Percentiles rank a stretch among this genome's conserved stretches.
Conservation (phyloP, 176 grass and related monocot genomes). For the Luzula sylvatica region DNA sequence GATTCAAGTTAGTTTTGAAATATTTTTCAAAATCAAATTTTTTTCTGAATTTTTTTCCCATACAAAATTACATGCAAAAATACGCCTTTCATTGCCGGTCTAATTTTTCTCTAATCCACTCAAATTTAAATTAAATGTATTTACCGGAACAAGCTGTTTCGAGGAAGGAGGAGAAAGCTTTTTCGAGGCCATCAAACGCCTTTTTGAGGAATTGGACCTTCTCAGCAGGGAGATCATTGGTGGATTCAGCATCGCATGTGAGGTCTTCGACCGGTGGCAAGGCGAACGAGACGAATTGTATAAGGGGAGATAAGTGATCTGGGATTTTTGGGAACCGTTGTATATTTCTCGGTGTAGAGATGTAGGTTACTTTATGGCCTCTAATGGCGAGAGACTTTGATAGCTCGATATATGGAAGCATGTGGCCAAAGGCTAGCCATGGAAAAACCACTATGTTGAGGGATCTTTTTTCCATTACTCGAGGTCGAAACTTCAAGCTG, state of each 20-base stretch:
- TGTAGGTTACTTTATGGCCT: conserved; percentile 44
- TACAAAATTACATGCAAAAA: too few species aligned
- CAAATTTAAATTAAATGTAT: too few species aligned
- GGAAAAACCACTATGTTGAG: conserved; percentile 43
- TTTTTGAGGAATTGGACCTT: conserved; percentile 27
- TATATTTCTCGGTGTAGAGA: conserved; percentile 49
- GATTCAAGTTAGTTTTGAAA: too few species aligned
- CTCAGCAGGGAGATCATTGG: conserved; percentile 20
- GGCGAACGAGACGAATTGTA: conserved; percentile 26
- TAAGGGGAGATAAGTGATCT: conserved; percentile 1
- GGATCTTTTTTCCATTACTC: conserved; percentile 1
- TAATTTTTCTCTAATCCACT: too few species aligned
- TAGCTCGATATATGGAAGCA: conserved; percentile 41
- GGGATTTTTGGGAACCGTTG: conserved; percentile 26
- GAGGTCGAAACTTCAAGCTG: too few species aligned
- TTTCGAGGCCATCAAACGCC: conserved; percentile 35
- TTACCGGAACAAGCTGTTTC: neutral
- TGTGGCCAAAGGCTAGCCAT: conserved; percentile 72
- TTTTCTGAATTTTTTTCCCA: too few species aligned
- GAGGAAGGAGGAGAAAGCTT: conserved; percentile 3
- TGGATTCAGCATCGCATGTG: conserved; percentile 31
- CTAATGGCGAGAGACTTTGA: conserved; percentile 38
- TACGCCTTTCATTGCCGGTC: too few species aligned
- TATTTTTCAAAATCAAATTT: too few species aligned
- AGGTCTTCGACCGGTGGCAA: conserved; percentile 28